A percentile compares a stretch with the other conserved stretches of the same genome.
phyloP scores from a whole-genome alignment of 1,139 yeast species.

The Kodamaea alishanica region DNA sequence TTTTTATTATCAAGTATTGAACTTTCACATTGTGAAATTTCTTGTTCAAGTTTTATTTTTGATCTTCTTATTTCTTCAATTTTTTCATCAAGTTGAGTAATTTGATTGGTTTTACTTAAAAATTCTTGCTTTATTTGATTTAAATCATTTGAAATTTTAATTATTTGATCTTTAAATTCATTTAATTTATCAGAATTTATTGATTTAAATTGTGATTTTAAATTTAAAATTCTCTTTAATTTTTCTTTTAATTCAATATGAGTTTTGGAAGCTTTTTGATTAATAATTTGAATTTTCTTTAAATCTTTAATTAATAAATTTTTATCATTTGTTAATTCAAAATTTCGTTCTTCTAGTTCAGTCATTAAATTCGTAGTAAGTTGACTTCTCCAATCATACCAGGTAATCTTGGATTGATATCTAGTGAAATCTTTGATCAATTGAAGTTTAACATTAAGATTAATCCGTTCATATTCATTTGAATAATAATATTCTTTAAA shows the following conservation, averaged over 20 bases:
- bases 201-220: slow-evolving; percentile 18
- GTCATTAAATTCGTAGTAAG: slow-evolving; percentile 35
- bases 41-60: slow-evolving; percentile 12
- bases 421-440: slow-evolving; percentile 49
- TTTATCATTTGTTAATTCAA: slow-evolving; percentile 26
- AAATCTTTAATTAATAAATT: slow-evolving; percentile 22
- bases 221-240: slow-evolving; percentile 20
- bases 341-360: slow-evolving; percentile 31
- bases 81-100: slow-evolving; percentile 12
- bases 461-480: slow-evolving; percentile 31
- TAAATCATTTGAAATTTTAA: slow-evolving; percentile 15
- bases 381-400: slow-evolving; percentile 60
- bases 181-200: slow-evolving; percentile 9
- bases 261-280: slow-evolving; percentile 13
- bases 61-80: slow-evolving; percentile 9
- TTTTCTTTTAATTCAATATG: slow-evolving; percentile 19
- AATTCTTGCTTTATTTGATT: slow-evolving; percentile 11
- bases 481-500: slow-evolving; percentile 46
- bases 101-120: slow-evolving; percentile 9
- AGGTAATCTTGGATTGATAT: slow-evolving; percentile 47
- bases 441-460: slow-evolving; percentile 41
- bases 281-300: slow-evolving; percentile 16
- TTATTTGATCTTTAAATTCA: slow-evolving; percentile 15
- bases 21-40: slow-evolving; percentile 16
- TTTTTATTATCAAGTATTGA: slow-evolving; percentile 20